A percentile compares a stretch with the other conserved stretches of the same genome.
Evolutionary conservation across 2,329 filamentous ascomycete genomes (phyloP).

Genomic region (Fusarium setosum): DNA sequence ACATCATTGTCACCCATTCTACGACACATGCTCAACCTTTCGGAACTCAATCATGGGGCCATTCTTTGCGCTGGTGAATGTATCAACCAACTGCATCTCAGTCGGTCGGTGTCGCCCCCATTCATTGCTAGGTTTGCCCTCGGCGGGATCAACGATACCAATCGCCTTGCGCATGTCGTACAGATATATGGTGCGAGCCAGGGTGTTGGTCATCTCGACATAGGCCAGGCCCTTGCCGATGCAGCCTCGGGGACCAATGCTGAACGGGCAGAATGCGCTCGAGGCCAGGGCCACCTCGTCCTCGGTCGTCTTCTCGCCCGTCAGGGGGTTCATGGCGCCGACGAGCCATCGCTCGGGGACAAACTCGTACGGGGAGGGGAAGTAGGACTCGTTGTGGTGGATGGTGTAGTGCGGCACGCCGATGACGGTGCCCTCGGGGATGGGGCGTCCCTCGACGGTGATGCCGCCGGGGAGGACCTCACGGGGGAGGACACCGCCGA

Average conservation of each 20-base stretch:
- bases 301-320: conserved; percentile 55
- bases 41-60: conserved; percentile 76
- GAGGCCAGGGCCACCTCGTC: conserved; percentile 67
- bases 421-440: conserved; percentile 71
- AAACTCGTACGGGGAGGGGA: conserved; percentile 67
- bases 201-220: conserved; percentile 71
- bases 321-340: conserved; percentile 54
- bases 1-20: neutral
- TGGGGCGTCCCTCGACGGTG: conserved; percentile 61
- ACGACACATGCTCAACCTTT: conserved; percentile 38
- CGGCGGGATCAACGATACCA: conserved; percentile 62
- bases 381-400: conserved; percentile 74
- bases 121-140: conserved; percentile 61
- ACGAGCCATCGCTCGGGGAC: conserved; percentile 74
- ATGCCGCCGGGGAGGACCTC: conserved; percentile 68
- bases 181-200: conserved; percentile 70
- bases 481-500: conserved; percentile 69
- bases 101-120: conserved; percentile 64
- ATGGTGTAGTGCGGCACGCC: conserved; percentile 76
- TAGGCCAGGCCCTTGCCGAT: conserved; percentile 79
- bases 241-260: conserved; percentile 75
- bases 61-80: conserved; percentile 79
- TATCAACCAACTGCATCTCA: conserved; percentile 79
- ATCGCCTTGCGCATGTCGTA: conserved; percentile 69
- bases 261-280: conserved; percentile 80